Evolutionary conservation across 1,284 basidiomycete genomes (phyloP).

Genomic region (Leccinum idahoense): DNA sequence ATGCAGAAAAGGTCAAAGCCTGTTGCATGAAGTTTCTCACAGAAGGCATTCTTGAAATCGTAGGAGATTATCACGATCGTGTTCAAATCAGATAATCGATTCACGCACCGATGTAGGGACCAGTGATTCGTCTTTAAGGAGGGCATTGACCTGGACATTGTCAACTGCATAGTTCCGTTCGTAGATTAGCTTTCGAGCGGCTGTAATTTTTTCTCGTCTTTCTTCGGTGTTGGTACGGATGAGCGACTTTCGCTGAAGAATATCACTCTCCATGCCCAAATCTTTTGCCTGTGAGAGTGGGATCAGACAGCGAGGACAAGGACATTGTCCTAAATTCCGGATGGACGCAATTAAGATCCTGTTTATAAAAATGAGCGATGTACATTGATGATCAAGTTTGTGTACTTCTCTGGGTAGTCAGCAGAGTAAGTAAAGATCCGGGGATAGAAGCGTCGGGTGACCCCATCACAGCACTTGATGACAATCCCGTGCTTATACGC

Average conservation of each 20-base stretch:
- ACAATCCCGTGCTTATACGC: too few relatives aligned
- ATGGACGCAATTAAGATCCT: background rate
- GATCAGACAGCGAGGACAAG: background rate
- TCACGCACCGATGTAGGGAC: background rate
- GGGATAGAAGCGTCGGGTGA: too few relatives aligned
- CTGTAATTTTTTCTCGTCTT: background rate
- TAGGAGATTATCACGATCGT: too few relatives aligned
- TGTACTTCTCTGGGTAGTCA: too few relatives aligned
- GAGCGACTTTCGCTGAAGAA: background rate
- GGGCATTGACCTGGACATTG: background rate
- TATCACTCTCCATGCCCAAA: background rate
- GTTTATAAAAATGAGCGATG: background rate
- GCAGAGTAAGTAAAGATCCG: too few relatives aligned
- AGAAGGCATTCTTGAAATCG: too few relatives aligned
- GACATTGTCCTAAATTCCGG: background rate
- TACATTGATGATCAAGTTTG: too few relatives aligned
- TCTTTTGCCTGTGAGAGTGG: background rate
- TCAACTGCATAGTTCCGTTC: background rate
- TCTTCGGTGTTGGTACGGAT: background rate
- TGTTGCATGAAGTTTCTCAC: too few relatives aligned
- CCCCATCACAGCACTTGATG: too few relatives aligned
- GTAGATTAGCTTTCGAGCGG: background rate
- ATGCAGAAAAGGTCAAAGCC: too few relatives aligned
- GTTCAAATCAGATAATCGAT: too few relatives aligned
- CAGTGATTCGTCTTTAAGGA: background rate